These are phyloP conservation scores for Urostyla sp. DNA, from an alignment of 73 alveolate genomes.

Conservation along the genomic window DNA sequence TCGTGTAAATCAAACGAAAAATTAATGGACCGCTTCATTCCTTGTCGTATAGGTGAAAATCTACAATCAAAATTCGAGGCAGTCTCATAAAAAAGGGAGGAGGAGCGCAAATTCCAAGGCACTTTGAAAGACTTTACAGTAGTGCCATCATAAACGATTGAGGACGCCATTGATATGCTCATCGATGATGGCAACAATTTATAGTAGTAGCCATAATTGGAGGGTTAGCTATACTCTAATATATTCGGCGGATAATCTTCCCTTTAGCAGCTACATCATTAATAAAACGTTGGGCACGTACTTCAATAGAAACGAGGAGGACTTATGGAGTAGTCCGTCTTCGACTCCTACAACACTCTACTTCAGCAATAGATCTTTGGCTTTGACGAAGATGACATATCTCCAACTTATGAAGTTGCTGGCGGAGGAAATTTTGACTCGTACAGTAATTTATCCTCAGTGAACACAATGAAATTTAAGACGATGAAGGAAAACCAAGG, in stretches of 20 bases:
- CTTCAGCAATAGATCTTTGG: conserved; percentile 32
- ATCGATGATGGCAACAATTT: background rate
- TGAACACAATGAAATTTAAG: background rate
- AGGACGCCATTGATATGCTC: background rate
- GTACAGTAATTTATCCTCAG: conserved; percentile 20
- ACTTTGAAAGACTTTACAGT: background rate
- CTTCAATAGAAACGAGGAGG: background rate
- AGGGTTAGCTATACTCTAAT: background rate
- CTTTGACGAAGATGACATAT: background rate
- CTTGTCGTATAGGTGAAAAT: conserved; percentile 40
- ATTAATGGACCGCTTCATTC: conserved; percentile 49
- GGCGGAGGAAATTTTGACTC: background rate
- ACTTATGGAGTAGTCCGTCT: too few relatives aligned
- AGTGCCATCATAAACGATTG: background rate
- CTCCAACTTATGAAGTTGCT: too few relatives aligned
- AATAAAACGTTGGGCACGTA: background rate
- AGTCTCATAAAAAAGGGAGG: conserved; percentile 33
- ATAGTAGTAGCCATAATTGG: background rate
- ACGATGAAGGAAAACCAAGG: conserved; percentile 32
- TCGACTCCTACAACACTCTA: conserved; percentile 14
- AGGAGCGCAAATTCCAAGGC: conserved; percentile 22
- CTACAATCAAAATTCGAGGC: conserved; percentile 45
- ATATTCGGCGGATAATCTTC: background rate
- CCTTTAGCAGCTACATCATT: background rate
- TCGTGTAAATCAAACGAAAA: conserved; percentile 30